A percentile compares a stretch with the other conserved stretches of the same genome.
These are phyloP conservation scores for Xanthoconium stramineum DNA, from an alignment of 768 basidiomycete species.

Conservation along the genomic window DNA sequence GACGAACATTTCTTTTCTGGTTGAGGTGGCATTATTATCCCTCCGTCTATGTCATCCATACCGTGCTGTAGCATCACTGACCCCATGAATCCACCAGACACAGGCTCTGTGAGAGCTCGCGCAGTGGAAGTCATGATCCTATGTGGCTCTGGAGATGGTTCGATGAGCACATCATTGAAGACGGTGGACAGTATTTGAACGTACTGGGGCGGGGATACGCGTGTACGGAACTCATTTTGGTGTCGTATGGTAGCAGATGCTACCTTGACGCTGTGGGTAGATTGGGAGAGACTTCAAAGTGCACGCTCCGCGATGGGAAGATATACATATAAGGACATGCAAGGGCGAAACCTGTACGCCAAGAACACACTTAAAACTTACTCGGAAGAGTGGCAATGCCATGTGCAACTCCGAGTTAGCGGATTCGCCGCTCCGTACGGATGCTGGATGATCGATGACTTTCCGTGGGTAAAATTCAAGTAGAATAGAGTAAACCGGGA, in stretches of 20 bases:
- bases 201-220: constrained; percentile 9
- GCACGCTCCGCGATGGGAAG: background rate
- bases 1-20: constrained; percentile 22
- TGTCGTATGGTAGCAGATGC: background rate
- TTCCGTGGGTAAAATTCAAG: no score
- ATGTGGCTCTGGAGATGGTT: constrained; percentile 6
- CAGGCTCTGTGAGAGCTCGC: constrained; percentile 21
- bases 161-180: background rate
- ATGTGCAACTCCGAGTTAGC: no score
- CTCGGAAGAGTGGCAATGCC: no score
- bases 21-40: background rate
- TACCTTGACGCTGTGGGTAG: background rate
- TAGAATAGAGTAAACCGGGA: no score
- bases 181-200: background rate
- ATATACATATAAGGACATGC: constrained; percentile 10
- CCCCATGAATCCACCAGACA: constrained; percentile 16
- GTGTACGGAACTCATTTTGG: constrained; percentile 11
- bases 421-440: no score
- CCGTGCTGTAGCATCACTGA: constrained; percentile 15
- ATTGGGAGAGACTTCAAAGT: background rate
- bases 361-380: background rate
- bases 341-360: constrained; percentile 11
- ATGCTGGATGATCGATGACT: background rate
- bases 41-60: constrained; percentile 16
- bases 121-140: constrained; percentile 9